Percentiles rank a stretch among this genome's conserved stretches.
phyloP scores from a whole-genome alignment of 495 filamentous ascomycete genomes.

The Xylaria nigripes region DNA sequence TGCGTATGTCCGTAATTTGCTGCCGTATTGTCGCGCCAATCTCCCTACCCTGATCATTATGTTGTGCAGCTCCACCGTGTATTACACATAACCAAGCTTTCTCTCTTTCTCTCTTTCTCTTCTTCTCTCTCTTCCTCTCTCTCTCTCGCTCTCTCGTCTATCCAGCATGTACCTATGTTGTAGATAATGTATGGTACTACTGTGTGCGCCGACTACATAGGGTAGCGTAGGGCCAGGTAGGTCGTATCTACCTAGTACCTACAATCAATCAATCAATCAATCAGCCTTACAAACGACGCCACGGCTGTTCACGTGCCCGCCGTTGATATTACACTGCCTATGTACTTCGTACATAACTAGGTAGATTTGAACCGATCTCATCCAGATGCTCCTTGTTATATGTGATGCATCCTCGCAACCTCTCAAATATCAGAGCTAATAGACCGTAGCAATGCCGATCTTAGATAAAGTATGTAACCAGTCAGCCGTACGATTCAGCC shows the following conservation, averaged over 20 bases:
- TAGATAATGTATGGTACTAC: neutral
- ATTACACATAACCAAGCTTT: neutral
- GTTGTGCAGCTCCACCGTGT: slow-evolving; percentile 5
- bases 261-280: no score
- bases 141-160: no score
- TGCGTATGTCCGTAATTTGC: slow-evolving; percentile 5
- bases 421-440: neutral
- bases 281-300: neutral
- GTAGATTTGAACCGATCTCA: neutral
- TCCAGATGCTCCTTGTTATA: neutral
- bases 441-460: neutral
- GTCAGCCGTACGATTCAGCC: no score
- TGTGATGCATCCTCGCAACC: neutral
- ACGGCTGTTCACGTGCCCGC: neutral
- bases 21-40: neutral
- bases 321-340: neutral
- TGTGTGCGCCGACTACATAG: no score
- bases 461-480: no score
- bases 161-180: no score
- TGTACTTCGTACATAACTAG: neutral
- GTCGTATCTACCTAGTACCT: neutral
- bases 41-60: neutral
- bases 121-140: no score
- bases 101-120: no score
- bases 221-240: no score